Evolutionary conservation across 2,329 filamentous ascomycete genomes (phyloP).

Genomic region (Stachybotrys echinatus): DNA sequence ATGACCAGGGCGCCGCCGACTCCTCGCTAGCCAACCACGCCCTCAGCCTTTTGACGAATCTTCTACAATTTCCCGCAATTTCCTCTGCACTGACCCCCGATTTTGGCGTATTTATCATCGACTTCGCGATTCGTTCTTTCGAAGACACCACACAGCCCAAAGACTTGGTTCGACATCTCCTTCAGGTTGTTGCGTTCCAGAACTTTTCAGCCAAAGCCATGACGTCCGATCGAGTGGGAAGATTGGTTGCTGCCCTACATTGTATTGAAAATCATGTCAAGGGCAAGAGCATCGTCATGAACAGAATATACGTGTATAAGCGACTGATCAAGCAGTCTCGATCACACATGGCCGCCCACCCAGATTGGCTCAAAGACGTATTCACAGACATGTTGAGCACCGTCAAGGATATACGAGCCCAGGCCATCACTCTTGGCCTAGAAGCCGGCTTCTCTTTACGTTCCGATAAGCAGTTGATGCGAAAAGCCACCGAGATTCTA

Average conservation of each 20-base stretch:
- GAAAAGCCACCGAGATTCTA: constrained; percentile 61
- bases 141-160: constrained; percentile 67
- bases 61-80: constrained; percentile 71
- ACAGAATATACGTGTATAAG: constrained; percentile 73
- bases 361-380: constrained; percentile 77
- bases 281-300: constrained; percentile 75
- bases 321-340: constrained; percentile 69
- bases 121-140: constrained; percentile 71
- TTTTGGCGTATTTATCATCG: constrained; percentile 74
- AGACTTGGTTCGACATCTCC: constrained; percentile 69
- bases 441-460: constrained; percentile 66
- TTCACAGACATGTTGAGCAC: constrained; percentile 77
- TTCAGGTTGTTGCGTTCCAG: constrained; percentile 76
- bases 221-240: constrained; percentile 63
- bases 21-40: constrained; percentile 71
- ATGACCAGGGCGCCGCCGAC: constrained; percentile 52
- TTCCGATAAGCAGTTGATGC: constrained; percentile 61
- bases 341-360: constrained; percentile 62
- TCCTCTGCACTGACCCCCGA: constrained; percentile 68
- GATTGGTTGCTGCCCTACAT: constrained; percentile 65
- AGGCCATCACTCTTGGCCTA: constrained; percentile 69
- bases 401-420: constrained; percentile 67
- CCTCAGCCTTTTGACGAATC: constrained; percentile 68
- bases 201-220: constrained; percentile 72
- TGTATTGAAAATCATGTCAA: constrained; percentile 67